Evolutionary conservation across 2,329 filamentous ascomycete genomes (phyloP).

Genomic region (Ramularia collo-cygni): DNA sequence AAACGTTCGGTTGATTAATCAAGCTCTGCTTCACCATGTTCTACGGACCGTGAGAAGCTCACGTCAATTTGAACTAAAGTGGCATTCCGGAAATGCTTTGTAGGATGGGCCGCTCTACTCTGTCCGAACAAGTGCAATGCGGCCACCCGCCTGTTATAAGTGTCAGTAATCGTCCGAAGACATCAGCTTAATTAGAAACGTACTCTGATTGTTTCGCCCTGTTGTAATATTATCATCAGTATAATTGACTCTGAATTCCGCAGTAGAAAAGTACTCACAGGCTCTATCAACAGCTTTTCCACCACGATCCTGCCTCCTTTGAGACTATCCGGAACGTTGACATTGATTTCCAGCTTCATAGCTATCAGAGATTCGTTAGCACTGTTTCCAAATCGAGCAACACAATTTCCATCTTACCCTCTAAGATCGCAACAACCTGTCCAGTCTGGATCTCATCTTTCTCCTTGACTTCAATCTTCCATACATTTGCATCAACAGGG

Average conservation of each 20-base stretch:
- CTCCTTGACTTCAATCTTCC: slow-evolving; percentile 38
- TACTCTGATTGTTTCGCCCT: slow-evolving; percentile 29
- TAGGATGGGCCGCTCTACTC: too few species aligned
- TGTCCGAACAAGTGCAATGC: slow-evolving; percentile 24
- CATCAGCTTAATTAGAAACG: too few species aligned
- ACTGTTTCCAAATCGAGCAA: too few species aligned
- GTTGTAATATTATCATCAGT: background rate
- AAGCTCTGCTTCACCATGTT: too few species aligned
- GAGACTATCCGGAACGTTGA: slow-evolving; percentile 32
- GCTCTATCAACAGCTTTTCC: slow-evolving; percentile 38
- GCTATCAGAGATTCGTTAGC: slow-evolving; percentile 10
- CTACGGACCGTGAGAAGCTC: too few species aligned
- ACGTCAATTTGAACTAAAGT: too few species aligned
- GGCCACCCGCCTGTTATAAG: slow-evolving; percentile 26
- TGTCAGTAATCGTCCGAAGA: too few species aligned
- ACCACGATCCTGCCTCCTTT: slow-evolving; percentile 24
- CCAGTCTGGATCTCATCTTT: slow-evolving; percentile 30
- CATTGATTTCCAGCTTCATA: slow-evolving; percentile 43
- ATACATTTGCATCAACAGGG: slow-evolving; percentile 39
- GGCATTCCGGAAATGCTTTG: too few species aligned
- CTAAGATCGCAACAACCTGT: slow-evolving; percentile 36
- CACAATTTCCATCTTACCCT: slow-evolving; percentile 24
- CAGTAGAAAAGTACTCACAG: slow-evolving; percentile 21
- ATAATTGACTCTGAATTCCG: too few species aligned
- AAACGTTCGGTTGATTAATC: too few species aligned